Conservation (phyloP, 177 flowering plant species). For the Vitis hybrid region DNA sequence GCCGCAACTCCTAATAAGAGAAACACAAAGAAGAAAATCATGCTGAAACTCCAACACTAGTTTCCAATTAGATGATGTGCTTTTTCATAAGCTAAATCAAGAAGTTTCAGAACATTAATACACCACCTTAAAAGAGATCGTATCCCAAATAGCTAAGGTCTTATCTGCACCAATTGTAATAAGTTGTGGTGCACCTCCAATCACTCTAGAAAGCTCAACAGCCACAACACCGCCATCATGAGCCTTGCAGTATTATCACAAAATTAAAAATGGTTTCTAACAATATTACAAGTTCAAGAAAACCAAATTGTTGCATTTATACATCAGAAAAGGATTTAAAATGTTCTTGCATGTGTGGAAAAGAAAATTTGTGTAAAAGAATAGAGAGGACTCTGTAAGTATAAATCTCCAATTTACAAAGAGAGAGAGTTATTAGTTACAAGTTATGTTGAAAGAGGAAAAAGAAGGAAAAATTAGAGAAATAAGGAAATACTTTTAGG, state of each 20-base stretch:
- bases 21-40: neutral
- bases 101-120: neutral
- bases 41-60: conserved; percentile 1
- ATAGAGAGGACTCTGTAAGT: too few relatives aligned
- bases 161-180: conserved; percentile 96
- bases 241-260: conserved; percentile 46
- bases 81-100: neutral
- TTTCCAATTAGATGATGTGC: conserved; percentile 6
- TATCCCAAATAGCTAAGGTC: conserved; percentile 96
- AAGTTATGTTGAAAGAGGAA: neutral
- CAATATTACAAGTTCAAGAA: neutral
- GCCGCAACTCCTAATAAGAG: conserved; percentile 71
- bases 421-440: too few relatives aligned
- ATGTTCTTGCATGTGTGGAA: neutral
- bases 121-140: conserved; percentile 86
- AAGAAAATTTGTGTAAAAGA: too few relatives aligned
- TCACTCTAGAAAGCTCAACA: conserved; percentile 92
- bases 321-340: neutral
- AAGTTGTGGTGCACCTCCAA: conserved; percentile 89
- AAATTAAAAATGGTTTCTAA: conserved; percentile 4
- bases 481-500: conserved; percentile 55
- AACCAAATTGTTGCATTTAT: neutral
- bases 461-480: neutral
- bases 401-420: too few relatives aligned
- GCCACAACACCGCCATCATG: conserved; percentile 99